A percentile compares a stretch with the other conserved stretches of the same genome.
These are phyloP conservation scores for Lipomyces sp. DNA, from an alignment of 805 yeast genomes.

Conservation along the genomic window DNA sequence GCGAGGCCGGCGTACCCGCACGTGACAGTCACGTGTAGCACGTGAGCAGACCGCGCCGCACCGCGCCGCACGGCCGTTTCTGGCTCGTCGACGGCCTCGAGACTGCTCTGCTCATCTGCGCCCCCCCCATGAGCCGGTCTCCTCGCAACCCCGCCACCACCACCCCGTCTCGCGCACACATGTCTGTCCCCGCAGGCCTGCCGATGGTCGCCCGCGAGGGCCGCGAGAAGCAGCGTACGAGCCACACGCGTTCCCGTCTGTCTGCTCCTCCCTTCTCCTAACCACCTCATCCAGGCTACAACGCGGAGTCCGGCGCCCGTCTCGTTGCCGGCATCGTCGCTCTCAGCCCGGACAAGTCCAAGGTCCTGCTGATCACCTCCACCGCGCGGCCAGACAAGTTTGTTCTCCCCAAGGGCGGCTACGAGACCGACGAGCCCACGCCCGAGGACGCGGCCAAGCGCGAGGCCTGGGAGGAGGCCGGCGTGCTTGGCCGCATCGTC, in stretches of 20 bases:
- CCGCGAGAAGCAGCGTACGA: slow-evolving; percentile 38
- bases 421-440: slow-evolving; percentile 71
- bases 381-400: slow-evolving; percentile 64
- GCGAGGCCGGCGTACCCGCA: too few species aligned
- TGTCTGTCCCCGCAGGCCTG: too few species aligned
- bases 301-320: slow-evolving; percentile 65
- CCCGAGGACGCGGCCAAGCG: slow-evolving; percentile 59
- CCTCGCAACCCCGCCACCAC: too few species aligned
- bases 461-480: slow-evolving; percentile 99
- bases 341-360: slow-evolving; percentile 51
- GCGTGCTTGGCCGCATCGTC: slow-evolving; percentile 65
- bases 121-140: too few species aligned
- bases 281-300: slow-evolving; percentile 37
- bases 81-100: too few species aligned
- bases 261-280: neutral
- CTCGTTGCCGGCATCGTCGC: slow-evolving; percentile 92
- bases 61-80: too few species aligned
- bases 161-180: too few species aligned
- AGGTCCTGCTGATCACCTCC: slow-evolving; percentile 77
- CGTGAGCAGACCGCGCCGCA: too few species aligned
- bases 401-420: slow-evolving; percentile 96
- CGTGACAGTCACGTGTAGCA: too few species aligned
- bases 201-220: slow-evolving; percentile 41
- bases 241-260: neutral
- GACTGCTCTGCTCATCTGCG: too few species aligned